phyloP scores from a whole-genome alignment of 2,329 filamentous ascomycete genomes.

The Myrmaecium sp. region DNA sequence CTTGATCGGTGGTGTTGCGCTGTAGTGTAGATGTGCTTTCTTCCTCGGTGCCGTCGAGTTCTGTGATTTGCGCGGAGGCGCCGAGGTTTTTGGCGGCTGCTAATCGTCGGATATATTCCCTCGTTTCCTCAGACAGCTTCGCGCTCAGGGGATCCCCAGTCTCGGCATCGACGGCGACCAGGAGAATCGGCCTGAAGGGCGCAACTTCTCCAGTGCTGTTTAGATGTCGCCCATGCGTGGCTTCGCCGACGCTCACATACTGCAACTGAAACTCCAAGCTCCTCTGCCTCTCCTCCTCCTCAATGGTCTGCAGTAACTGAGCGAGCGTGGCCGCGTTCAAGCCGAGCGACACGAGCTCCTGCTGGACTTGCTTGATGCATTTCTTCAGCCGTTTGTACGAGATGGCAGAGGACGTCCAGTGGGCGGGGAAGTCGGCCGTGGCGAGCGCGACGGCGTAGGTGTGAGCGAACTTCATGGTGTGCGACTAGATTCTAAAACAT shows the following conservation, averaged over 20 bases:
- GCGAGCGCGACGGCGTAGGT: slow-evolving; percentile 55
- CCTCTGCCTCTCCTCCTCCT: slow-evolving; percentile 13
- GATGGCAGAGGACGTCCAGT: slow-evolving; percentile 57
- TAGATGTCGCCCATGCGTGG: slow-evolving; percentile 20
- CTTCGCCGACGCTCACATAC: slow-evolving; percentile 6
- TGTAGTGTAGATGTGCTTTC: too few relatives aligned
- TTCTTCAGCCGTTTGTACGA: slow-evolving; percentile 79
- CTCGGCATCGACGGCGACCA: slow-evolving; percentile 48
- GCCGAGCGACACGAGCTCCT: slow-evolving; percentile 53
- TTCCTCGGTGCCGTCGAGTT: too few relatives aligned
- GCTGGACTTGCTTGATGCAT: slow-evolving; percentile 64
- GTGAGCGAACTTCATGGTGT: slow-evolving; percentile 86
- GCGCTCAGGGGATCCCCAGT: slow-evolving; percentile 55
- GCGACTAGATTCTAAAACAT: too few relatives aligned
- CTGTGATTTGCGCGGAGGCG: too few relatives aligned
- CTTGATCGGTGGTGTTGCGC: too few relatives aligned
- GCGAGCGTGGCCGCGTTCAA: slow-evolving; percentile 55
- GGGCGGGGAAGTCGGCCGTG: slow-evolving; percentile 56
- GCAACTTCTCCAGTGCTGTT: slow-evolving; percentile 5
- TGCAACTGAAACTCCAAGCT: neutral
- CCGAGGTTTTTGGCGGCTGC: slow-evolving; percentile 20
- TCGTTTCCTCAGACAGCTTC: slow-evolving; percentile 47
- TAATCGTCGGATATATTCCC: slow-evolving; percentile 44
- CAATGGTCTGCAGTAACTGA: slow-evolving; percentile 34
- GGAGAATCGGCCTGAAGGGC: slow-evolving; percentile 48